phyloP scores from a whole-genome alignment of 1,139 yeast genomes.

The Wickerhamomyces sp. region DNA sequence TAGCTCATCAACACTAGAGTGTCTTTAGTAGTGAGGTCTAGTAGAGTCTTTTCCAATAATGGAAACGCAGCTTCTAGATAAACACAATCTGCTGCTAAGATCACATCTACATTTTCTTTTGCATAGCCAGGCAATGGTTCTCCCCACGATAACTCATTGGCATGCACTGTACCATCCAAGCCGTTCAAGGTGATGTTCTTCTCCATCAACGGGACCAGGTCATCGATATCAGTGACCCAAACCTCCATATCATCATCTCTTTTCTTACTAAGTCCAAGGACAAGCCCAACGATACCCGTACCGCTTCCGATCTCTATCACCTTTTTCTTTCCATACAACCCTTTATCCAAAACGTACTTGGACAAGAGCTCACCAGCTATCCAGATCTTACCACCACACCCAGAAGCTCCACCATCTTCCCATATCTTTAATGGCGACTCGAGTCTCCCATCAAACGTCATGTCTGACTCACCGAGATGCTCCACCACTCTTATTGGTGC shows the following conservation, averaged over 20 bases:
- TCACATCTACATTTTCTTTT: conserved; percentile 34
- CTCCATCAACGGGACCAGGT: conserved; percentile 42
- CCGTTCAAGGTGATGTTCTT: conserved; percentile 38
- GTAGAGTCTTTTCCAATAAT: conserved; percentile 40
- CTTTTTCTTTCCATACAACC: conserved; percentile 22
- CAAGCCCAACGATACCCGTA: conserved; percentile 47
- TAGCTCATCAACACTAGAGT: conserved; percentile 45
- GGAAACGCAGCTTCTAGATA: conserved; percentile 51
- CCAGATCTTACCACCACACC: conserved; percentile 62
- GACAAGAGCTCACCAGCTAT: conserved; percentile 52
- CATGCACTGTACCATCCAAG: conserved; percentile 32
- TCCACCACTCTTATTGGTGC: conserved; percentile 31
- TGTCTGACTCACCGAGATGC: conserved; percentile 36
- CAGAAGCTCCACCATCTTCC: conserved; percentile 53
- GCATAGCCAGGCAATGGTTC: conserved; percentile 35
- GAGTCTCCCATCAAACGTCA: conserved; percentile 39
- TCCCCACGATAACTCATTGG: conserved; percentile 47
- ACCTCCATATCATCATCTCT: conserved; percentile 30
- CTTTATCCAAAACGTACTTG: conserved; percentile 33
- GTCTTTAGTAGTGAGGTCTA: conserved; percentile 38
- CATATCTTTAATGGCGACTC: conserved; percentile 35
- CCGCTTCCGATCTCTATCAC: conserved; percentile 53
- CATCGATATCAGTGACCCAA: conserved; percentile 39
- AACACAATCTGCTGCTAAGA: conserved; percentile 56
- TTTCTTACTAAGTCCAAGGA: conserved; percentile 26